Conservation (phyloP, 768 basidiomycete species). For the Mycena capillaripes region DNA sequence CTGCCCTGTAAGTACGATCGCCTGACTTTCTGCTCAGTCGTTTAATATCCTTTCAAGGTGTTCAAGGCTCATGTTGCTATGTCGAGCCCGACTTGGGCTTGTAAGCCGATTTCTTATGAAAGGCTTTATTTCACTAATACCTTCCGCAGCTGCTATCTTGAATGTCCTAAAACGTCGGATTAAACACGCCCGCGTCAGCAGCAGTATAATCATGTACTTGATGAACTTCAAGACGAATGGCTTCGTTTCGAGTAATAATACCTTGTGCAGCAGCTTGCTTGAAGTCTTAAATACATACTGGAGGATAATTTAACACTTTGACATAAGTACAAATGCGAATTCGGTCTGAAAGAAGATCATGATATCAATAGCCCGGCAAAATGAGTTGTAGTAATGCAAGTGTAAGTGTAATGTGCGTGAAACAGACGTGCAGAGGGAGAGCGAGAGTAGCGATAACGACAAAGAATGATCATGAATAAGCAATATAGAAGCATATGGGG, state of each 20-base stretch:
- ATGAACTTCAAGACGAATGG: no score
- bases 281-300: no score
- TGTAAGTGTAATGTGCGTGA: slow-evolving; percentile 34
- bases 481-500: slow-evolving; percentile 15
- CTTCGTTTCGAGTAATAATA: no score
- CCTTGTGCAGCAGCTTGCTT: no score
- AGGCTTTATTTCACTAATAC: neutral
- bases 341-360: neutral
- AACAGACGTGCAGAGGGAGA: slow-evolving; percentile 33
- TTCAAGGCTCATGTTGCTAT: slow-evolving; percentile 16
- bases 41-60: neutral
- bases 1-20: slow-evolving; percentile 8
- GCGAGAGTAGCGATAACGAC: slow-evolving; percentile 32
- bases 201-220: no score
- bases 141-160: slow-evolving; percentile 2
- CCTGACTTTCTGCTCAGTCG: neutral
- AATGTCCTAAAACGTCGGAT: neutral
- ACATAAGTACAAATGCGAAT: neutral
- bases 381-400: slow-evolving; percentile 31
- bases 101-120: neutral
- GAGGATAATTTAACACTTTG: no score
- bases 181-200: neutral
- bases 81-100: slow-evolving; percentile 23
- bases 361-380: neutral
- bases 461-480: slow-evolving; percentile 21